Evolutionary conservation across 345 rosid genomes (phyloP).

Genomic region (Eutrema heterophyllum): DNA sequence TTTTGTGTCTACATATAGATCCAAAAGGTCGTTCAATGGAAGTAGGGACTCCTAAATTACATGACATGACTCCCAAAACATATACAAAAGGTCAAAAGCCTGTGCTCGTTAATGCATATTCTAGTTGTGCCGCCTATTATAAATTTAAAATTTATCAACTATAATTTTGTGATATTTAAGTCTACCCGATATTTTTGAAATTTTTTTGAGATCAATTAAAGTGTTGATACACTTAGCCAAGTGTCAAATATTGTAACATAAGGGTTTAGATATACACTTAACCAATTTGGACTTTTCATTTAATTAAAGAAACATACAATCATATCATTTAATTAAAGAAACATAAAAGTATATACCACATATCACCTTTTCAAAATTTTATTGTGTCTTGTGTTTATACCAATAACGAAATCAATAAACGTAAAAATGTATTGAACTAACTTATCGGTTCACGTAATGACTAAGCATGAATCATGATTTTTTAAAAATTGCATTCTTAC

Average conservation of each 20-base stretch:
- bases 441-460: too few relatives aligned
- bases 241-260: background rate
- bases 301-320: background rate
- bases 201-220: too few relatives aligned
- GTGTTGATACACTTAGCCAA: too few relatives aligned
- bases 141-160: background rate
- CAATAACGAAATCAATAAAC: too few relatives aligned
- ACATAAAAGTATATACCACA: background rate
- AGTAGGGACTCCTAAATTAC: background rate
- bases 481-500: too few relatives aligned
- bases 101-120: background rate
- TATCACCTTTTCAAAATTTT: background rate
- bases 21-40: background rate
- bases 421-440: too few relatives aligned
- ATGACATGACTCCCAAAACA: slow-evolving; percentile 20
- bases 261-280: background rate
- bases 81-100: background rate
- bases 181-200: background rate
- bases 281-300: background rate
- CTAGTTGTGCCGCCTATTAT: background rate
- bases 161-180: background rate
- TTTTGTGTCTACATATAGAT: background rate
- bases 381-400: background rate
- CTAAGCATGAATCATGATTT: too few relatives aligned
- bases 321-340: background rate